A percentile compares a stretch with the other conserved stretches of the same genome.
Evolutionary conservation across 2,329 filamentous ascomycete species (phyloP).

Genomic region (Capronia coronata): DNA sequence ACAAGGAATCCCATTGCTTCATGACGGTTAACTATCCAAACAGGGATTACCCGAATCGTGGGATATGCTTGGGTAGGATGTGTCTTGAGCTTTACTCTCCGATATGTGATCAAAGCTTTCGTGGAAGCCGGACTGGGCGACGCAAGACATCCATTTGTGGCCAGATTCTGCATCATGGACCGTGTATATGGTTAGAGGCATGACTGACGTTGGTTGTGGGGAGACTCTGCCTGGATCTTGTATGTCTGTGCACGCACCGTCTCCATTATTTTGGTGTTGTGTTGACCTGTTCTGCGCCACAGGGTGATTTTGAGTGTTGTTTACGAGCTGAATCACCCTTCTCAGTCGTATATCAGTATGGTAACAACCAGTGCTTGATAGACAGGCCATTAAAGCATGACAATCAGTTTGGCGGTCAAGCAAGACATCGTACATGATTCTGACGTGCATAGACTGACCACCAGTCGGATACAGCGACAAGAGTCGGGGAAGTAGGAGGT

Average conservation of each 20-base stretch:
- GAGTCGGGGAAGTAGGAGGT: not conserved
- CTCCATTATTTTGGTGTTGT: no score
- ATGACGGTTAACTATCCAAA: not conserved
- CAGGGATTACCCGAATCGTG: conserved; percentile 17
- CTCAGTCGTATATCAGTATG: no score
- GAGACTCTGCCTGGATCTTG: not conserved
- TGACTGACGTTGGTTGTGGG: not conserved
- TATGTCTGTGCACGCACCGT: conserved; percentile 9
- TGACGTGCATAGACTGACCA: conserved; percentile 7
- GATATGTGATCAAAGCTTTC: conserved; percentile 14
- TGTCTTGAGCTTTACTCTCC: conserved; percentile 19
- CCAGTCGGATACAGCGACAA: conserved; percentile 6
- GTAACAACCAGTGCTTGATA: not conserved
- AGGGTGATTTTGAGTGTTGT: conserved; percentile 11
- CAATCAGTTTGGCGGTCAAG: conserved; percentile 14
- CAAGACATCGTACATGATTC: conserved; percentile 1
- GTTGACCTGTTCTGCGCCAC: conserved; percentile 9
- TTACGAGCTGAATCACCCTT: no score
- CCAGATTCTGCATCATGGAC: conserved; percentile 18
- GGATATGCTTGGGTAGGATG: conserved; percentile 18
- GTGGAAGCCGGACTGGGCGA: conserved; percentile 12
- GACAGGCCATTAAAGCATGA: conserved; percentile 13
- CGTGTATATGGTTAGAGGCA: conserved; percentile 10
- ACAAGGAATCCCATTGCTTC: no score
- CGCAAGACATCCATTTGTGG: conserved; percentile 17